A percentile compares a stretch with the other conserved stretches of the same genome.
phyloP scores from a whole-genome alignment of 495 filamentous ascomycete species.

The Neurospora terricola region DNA sequence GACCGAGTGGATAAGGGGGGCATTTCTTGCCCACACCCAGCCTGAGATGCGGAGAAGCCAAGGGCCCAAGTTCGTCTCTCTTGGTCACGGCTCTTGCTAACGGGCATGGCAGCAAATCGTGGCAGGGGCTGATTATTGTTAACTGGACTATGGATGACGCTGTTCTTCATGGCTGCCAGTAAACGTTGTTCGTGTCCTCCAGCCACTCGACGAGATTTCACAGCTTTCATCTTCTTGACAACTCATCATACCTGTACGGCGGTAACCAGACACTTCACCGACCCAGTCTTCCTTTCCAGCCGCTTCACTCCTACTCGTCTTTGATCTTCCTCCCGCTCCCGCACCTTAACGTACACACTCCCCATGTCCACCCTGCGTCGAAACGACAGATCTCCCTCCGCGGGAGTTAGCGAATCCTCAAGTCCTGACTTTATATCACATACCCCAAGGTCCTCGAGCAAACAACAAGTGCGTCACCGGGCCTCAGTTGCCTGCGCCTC shows the following conservation, averaged over 20 bases:
- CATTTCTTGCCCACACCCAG: neutral
- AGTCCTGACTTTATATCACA: conserved; percentile 14
- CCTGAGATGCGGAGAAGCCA: conserved; percentile 9
- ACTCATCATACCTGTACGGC: neutral
- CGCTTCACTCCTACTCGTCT: neutral
- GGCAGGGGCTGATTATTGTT: neutral
- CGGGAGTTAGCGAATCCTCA: conserved; percentile 17
- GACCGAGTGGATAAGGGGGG: conserved; percentile 2
- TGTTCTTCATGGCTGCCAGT: neutral
- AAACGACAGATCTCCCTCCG: conserved; percentile 18
- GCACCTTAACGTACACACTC: neutral
- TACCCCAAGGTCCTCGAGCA: conserved; percentile 14
- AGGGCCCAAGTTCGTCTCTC: neutral
- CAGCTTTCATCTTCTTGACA: conserved; percentile 2
- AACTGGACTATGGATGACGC: neutral
- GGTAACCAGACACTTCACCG: neutral
- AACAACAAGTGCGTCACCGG: conserved; percentile 26
- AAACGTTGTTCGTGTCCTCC: neutral
- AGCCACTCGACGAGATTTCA: neutral
- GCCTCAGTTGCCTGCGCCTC: conserved; percentile 33
- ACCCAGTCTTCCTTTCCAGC: neutral
- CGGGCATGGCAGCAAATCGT: conserved; percentile 2
- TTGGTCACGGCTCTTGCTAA: conserved; percentile 8
- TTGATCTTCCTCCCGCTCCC: neutral
- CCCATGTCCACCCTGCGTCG: conserved; percentile 1